These are phyloP conservation scores for Neckera pumila DNA, from an alignment of 225 moss, liverwort and hornwort genomes.

Conservation along the genomic window DNA sequence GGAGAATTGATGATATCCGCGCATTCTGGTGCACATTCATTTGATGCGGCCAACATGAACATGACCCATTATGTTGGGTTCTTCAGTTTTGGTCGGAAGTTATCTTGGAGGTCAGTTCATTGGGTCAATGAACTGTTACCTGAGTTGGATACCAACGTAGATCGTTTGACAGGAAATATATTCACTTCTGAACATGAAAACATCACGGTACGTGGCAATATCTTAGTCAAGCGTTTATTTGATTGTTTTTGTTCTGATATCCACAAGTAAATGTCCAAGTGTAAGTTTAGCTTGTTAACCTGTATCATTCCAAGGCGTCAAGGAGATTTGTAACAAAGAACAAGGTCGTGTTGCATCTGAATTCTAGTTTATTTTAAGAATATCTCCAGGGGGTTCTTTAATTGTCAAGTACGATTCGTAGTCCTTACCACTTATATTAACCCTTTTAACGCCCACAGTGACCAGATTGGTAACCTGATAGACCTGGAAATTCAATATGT, in stretches of 20 bases:
- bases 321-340: background rate
- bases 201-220: slow-evolving; percentile 43
- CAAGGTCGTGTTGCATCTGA: background rate
- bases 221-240: background rate
- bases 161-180: slow-evolving; percentile 52
- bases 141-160: slow-evolving; percentile 39
- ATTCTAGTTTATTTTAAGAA: background rate
- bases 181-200: slow-evolving; percentile 61
- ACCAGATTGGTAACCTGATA: background rate
- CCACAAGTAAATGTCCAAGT: background rate
- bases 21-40: slow-evolving; percentile 69
- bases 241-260: background rate
- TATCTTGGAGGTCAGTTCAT: slow-evolving; percentile 40
- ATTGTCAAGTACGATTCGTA: background rate
- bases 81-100: slow-evolving; percentile 67
- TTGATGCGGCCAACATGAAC: slow-evolving; percentile 66
- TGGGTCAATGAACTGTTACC: slow-evolving; percentile 61
- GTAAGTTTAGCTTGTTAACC: background rate
- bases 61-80: slow-evolving; percentile 64
- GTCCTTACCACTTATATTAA: background rate
- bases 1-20: slow-evolving; percentile 74
- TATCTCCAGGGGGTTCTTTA: background rate
- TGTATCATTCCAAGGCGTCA: background rate
- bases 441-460: background rate
- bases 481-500: background rate